Conservation (phyloP, 345 rosid species). For the Lumnitzera racemosa region DNA sequence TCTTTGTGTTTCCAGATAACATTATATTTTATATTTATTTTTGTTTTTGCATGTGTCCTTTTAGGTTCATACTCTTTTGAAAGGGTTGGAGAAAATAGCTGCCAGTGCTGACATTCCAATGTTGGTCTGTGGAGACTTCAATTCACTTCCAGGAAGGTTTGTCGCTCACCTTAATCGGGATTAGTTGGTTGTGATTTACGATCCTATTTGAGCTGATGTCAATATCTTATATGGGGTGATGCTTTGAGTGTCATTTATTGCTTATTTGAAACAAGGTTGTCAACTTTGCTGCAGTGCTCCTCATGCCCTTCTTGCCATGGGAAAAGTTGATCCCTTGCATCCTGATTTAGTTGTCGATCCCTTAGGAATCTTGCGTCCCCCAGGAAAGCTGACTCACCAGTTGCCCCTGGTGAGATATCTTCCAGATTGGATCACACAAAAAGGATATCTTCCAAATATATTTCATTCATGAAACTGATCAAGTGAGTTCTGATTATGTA, state of each 20-base stretch:
- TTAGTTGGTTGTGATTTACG: background rate
- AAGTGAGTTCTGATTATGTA: too few relatives aligned
- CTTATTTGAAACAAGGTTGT: background rate
- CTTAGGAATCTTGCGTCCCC: constrained; percentile 77
- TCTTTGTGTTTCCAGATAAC: too few relatives aligned
- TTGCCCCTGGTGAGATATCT: constrained; percentile 64
- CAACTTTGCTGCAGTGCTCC: constrained; percentile 62
- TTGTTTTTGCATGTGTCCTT: too few relatives aligned
- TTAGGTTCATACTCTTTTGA: constrained; percentile 89
- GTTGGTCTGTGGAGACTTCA: constrained; percentile 98
- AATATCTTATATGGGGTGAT: constrained; percentile 9
- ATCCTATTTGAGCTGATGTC: background rate
- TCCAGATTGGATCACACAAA: background rate
- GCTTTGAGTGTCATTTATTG: background rate
- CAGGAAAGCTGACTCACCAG: constrained; percentile 82
- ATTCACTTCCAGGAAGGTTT: constrained; percentile 87
- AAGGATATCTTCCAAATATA: background rate
- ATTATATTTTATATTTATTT: too few relatives aligned
- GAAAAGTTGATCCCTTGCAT: constrained; percentile 77
- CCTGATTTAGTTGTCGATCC: constrained; percentile 83
- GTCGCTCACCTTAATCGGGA: constrained; percentile 11
- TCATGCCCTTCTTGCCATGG: constrained; percentile 92
- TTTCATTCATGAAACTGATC: background rate
- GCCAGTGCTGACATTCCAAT: constrained; percentile 97
- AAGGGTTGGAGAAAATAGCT: constrained; percentile 96